phyloP scores from a whole-genome alignment of 495 filamentous ascomycete genomes.

The Aspergillus campestris region DNA sequence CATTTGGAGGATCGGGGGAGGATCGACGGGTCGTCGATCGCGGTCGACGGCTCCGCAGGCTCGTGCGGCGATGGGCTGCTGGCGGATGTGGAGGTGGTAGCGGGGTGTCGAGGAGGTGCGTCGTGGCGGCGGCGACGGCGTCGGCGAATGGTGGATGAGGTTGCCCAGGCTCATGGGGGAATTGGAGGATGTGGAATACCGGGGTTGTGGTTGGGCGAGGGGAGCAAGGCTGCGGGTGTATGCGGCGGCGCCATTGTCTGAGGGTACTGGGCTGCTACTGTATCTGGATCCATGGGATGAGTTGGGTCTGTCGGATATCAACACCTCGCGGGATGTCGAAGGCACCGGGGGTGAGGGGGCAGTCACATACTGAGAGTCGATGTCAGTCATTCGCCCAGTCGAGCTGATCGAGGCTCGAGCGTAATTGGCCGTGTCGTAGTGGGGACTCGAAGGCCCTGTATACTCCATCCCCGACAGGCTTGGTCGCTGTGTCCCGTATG shows the following conservation, averaged over 20 bases:
- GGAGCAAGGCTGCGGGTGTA: constrained; percentile 9
- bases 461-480: constrained; percentile 13
- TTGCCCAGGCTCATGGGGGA: constrained; percentile 36
- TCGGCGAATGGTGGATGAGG: constrained; percentile 30
- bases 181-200: constrained; percentile 16
- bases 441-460: constrained; percentile 10
- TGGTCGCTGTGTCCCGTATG: constrained; percentile 15
- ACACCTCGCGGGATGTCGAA: too few relatives aligned
- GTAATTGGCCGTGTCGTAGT: constrained; percentile 20
- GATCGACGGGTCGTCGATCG: constrained; percentile 89
- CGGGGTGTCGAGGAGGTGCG: constrained; percentile 22
- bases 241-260: constrained; percentile 20
- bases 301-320: too few relatives aligned
- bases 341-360: constrained; percentile 15
- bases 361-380: constrained; percentile 32
- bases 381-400: constrained; percentile 21
- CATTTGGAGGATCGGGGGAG: constrained; percentile 89
- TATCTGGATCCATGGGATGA: constrained; percentile 15
- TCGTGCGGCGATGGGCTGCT: constrained; percentile 83
- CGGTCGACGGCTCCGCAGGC: constrained; percentile 92
- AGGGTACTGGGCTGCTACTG: constrained; percentile 29
- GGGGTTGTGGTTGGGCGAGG: constrained; percentile 7
- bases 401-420: constrained; percentile 21
- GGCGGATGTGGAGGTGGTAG: constrained; percentile 65
- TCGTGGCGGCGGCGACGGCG: constrained; percentile 17